Conservation (phyloP, 2,329 filamentous ascomycete genomes). For the Penicillium sp. region DNA sequence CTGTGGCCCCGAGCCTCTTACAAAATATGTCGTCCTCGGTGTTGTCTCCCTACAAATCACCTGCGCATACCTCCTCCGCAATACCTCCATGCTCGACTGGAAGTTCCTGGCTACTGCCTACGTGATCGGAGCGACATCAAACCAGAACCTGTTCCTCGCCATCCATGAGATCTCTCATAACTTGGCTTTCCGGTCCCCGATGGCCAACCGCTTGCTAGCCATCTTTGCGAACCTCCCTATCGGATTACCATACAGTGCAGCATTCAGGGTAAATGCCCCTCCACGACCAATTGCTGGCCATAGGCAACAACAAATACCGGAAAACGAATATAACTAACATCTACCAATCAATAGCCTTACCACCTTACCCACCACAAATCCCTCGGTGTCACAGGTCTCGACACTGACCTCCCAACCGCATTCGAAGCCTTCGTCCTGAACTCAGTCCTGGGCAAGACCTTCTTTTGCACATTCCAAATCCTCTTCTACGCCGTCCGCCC, state of each 20-base stretch:
- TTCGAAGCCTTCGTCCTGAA: slow-evolving; percentile 91
- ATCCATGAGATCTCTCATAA: slow-evolving; percentile 99
- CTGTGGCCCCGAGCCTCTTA: slow-evolving; percentile 92
- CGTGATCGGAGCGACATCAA: slow-evolving; percentile 87
- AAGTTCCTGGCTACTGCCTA: slow-evolving; percentile 86
- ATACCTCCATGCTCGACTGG: slow-evolving; percentile 78
- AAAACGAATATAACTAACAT: slow-evolving; percentile 6
- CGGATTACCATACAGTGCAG: slow-evolving; percentile 91
- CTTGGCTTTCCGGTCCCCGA: slow-evolving; percentile 79
- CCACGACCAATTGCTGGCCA: too few species aligned
- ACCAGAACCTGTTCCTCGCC: slow-evolving; percentile 97
- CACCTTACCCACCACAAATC: slow-evolving; percentile 99
- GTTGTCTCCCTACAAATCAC: slow-evolving; percentile 81
- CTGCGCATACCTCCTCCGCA: slow-evolving; percentile 73
- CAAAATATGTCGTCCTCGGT: slow-evolving; percentile 83
- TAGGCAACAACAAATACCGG: neutral
- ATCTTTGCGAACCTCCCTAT: slow-evolving; percentile 96
- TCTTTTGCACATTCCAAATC: slow-evolving; percentile 99
- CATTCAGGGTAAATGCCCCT: slow-evolving; percentile 69
- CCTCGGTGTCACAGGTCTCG: slow-evolving; percentile 90
- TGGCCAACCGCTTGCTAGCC: slow-evolving; percentile 81
- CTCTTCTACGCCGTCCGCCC: slow-evolving; percentile 96
- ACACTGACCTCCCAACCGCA: slow-evolving; percentile 91
- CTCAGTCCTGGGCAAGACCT: slow-evolving; percentile 90
- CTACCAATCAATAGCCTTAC: slow-evolving; percentile 66